phyloP scores from a whole-genome alignment of 768 basidiomycete genomes.

The Phlebiopsis flavidoalba region DNA sequence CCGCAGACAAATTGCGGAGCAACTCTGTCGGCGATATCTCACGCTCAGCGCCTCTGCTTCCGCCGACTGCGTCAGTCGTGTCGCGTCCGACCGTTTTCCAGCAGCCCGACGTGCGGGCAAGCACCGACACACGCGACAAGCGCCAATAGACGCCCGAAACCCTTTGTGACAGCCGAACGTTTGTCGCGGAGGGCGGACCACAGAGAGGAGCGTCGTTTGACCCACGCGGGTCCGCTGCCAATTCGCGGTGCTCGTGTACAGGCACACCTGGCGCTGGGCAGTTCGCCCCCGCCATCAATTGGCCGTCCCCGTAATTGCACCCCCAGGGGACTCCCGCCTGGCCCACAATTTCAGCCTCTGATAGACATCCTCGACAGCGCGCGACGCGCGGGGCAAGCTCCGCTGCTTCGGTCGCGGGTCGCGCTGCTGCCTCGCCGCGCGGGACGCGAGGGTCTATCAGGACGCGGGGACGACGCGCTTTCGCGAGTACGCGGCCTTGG shows the following conservation, averaged over 20 bases:
- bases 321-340: background rate
- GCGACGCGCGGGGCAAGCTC: background rate
- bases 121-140: background rate
- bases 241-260: background rate
- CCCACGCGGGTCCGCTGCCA: background rate
- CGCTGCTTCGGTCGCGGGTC: slow-evolving; percentile 3
- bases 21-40: background rate
- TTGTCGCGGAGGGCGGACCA: background rate
- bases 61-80: background rate
- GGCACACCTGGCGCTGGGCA: background rate
- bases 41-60: background rate
- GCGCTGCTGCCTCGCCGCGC: slow-evolving; percentile 7
- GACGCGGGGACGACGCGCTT: slow-evolving; percentile 10
- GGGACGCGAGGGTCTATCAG: slow-evolving; percentile 3
- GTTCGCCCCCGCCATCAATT: background rate
- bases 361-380: slow-evolving; percentile 4
- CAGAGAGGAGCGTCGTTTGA: background rate
- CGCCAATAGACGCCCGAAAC: background rate
- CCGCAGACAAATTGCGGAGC: background rate
- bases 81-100: background rate
- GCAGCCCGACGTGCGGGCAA: background rate
- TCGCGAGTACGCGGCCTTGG: slow-evolving; percentile 12
- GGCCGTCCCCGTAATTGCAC: background rate
- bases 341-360: slow-evolving; percentile 1
- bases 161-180: background rate